Base-by-base conservation (phyloP, 306 rosid genomes). In the Geum urbanum region DNA sequence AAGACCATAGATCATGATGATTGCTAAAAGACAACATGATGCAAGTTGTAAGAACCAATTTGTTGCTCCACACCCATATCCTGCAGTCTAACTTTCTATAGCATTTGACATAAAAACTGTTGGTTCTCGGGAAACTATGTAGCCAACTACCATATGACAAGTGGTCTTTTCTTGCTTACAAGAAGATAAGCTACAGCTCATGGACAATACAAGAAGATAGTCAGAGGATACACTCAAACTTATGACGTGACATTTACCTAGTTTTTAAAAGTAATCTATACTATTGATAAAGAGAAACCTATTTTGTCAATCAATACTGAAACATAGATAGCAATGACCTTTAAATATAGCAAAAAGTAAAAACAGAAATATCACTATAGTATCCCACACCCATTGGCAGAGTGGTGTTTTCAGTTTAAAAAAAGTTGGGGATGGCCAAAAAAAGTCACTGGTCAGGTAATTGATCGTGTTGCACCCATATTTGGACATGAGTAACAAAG, bases 101-200 rank as follows among this genome's bases (percentile, higher is more conserved):
- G 56, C 16, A 68, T 61, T 73, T 78, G 12, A 65, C 19, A 4
- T 44, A n/a, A 65, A 69, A 63, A 63, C 51, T 4, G 35, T n/a
- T 41, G 20, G 47, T 8, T 4, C 13, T 11, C 12, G 46, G 20
- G 35, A 45, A 18, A 63, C 14, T 15, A 47, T 72, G 60, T 20
- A 52, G 69, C 57, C 70, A 61, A 27, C 70, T 70, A 32, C 74
- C 52, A 62, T 19, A 50, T 4, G 18, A 49, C 22, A 12, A 68
- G 19, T 50, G 8, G 12, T 39, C 24, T 41, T 52, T 53, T 19
- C 37, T 40, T 52, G 19, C 72, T 39, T 19, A 53, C 18, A 51
- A 49, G 27, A 51, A 47, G 51, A 52, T 52, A 37, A 16, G 62
- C 35, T 39, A 68, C 19, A 14, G 63, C 58, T 8, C 70, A 24